Evolutionary conservation across 2,329 filamentous ascomycete genomes (phyloP).

Genomic region (Pseudogymnoascus pannorum): DNA sequence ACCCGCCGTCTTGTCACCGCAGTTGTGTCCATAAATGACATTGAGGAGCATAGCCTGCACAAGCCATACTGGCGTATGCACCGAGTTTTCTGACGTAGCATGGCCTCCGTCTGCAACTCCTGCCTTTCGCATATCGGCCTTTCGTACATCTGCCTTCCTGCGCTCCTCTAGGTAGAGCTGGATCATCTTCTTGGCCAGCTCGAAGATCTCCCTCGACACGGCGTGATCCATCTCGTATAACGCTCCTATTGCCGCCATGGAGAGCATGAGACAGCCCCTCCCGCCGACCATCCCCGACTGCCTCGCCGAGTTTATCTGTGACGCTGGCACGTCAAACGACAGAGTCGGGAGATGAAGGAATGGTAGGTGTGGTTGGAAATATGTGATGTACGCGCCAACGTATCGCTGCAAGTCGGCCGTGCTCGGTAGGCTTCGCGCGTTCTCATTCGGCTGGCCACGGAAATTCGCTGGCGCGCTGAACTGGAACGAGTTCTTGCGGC

Average conservation of each 20-base stretch:
- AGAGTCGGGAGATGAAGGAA: constrained; percentile 88
- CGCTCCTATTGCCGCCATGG: constrained; percentile 77
- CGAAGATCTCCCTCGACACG: constrained; percentile 78
- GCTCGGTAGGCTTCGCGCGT: constrained; percentile 60
- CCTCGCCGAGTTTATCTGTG: constrained; percentile 54
- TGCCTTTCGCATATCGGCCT: constrained; percentile 49
- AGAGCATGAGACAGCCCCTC: constrained; percentile 77
- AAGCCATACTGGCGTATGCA: constrained; percentile 83
- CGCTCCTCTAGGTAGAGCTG: constrained; percentile 86
- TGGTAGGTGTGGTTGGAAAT: constrained; percentile 91
- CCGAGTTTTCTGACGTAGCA: constrained; percentile 49
- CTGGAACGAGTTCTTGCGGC: constrained; percentile 58
- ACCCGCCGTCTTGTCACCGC: constrained; percentile 80
- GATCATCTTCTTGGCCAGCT: constrained; percentile 93
- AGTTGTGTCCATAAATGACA: constrained; percentile 91
- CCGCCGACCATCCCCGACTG: constrained; percentile 60
- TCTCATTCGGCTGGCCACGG: constrained; percentile 41
- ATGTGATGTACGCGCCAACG: constrained; percentile 81
- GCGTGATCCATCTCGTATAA: constrained; percentile 80
- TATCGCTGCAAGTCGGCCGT: constrained; percentile 84
- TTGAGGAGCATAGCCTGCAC: constrained; percentile 96
- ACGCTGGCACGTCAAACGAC: constrained; percentile 74
- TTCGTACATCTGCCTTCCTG: constrained; percentile 72
- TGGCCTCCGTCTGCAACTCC: constrained; percentile 40
- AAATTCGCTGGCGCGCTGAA: constrained; percentile 48